These are phyloP conservation scores for Trichoderma pleuroti DNA, from an alignment of 2,329 filamentous ascomycete species.

Conservation along the genomic window DNA sequence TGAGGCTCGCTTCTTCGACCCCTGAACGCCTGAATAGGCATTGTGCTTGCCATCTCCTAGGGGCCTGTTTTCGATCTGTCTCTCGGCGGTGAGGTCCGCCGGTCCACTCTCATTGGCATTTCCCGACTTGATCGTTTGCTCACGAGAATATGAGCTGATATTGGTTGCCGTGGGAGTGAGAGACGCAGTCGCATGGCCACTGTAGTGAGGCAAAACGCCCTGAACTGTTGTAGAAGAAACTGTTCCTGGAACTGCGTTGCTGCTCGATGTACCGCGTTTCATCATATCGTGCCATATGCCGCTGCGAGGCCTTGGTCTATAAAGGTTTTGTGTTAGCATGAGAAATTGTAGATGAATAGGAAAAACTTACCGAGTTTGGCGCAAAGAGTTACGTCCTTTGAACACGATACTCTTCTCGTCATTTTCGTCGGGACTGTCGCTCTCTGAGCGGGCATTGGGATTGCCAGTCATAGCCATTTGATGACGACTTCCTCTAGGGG, in stretches of 20 bases:
- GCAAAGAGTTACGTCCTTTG: conserved; percentile 34
- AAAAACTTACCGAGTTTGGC: conserved; percentile 31
- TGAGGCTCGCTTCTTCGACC: neutral
- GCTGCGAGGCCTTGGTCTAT: conserved; percentile 39
- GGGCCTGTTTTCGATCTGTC: conserved; percentile 45
- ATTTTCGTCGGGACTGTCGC: conserved; percentile 29
- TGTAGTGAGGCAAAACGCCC: conserved; percentile 52
- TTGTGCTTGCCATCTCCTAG: conserved; percentile 21
- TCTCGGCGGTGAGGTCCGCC: conserved; percentile 30
- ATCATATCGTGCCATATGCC: conserved; percentile 50
- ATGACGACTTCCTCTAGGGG: neutral
- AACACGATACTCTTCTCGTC: conserved; percentile 37
- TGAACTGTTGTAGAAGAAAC: conserved; percentile 53
- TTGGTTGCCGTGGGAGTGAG: conserved; percentile 44
- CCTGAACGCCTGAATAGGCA: conserved; percentile 19
- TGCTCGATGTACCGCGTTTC: conserved; percentile 51
- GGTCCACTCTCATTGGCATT: conserved; percentile 25
- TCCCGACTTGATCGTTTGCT: conserved; percentile 27
- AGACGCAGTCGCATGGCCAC: conserved; percentile 51
- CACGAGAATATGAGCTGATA: conserved; percentile 33
- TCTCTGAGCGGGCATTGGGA: conserved; percentile 9
- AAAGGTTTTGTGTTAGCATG: conserved; percentile 18
- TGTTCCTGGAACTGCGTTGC: conserved; percentile 43
- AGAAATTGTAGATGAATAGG: neutral
- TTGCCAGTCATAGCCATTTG: neutral